Evolutionary conservation across 2,329 filamentous ascomycete species (phyloP), one percentile per base, ranked within the genome.

Genomic region (Trichoderma breve): DNA sequence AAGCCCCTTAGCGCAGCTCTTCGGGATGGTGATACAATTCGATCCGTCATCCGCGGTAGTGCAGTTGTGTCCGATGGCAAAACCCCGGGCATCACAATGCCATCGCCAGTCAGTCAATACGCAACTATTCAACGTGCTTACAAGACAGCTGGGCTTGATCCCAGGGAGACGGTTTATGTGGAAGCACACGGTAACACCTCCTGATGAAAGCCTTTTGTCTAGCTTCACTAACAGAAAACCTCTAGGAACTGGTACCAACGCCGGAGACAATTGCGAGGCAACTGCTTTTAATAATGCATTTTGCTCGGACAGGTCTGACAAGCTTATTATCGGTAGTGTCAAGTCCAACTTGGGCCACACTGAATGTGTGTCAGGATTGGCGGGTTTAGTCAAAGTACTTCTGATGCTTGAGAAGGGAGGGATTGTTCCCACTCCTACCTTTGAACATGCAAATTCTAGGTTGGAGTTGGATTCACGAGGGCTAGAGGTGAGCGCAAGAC

Each of bases 1-100:
- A 88, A 88, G 73, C 77, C 75, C 3, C 78, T 87, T 14, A 79
- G 75, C 26, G 75, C 80, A 2, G 87, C 87, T 0, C 73, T 87
- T 18, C 77, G 15, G 28, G 73, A 78, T 73, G 74, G 75, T 36
- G 74, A 78, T 67, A 47, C 43, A 8, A 76, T 78, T 60, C 36
- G 66, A 34, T 68, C 66, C 14, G 58, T 74, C 6, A 71, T 74
- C 28, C 65, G 67, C 21, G 73, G 71, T 30, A 73, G 61, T n/a
- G 71, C 71, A 9, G 53, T 69, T 11, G 64, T 51, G 24, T 60
- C 71, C 30, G 64, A 73, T 67, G 73, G 73, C 32, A 71, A 68
- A 67, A 74, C 66, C 14, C 66, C 68, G 55, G 71, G 71, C 30
- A 73, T 73, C n/a, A 73, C 71, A 21, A 61, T 73, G 67, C 71